These are phyloP conservation scores for Chaetomium sp. DNA, from an alignment of 2,329 filamentous ascomycete species.

Conservation along the genomic window DNA sequence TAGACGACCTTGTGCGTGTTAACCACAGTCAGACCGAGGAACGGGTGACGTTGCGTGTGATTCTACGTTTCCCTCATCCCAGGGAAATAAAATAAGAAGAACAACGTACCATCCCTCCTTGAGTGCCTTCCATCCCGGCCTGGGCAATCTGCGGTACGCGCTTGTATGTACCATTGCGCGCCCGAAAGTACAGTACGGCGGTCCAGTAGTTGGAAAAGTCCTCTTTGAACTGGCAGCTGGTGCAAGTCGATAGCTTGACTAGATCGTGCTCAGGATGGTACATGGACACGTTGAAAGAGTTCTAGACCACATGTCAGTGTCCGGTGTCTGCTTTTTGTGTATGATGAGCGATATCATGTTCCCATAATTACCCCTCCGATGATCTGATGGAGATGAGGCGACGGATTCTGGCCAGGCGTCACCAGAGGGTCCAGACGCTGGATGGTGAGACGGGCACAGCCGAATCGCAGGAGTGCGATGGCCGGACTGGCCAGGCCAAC, in stretches of 20 bases:
- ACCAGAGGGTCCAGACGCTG: constrained; percentile 36
- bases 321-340: not conserved
- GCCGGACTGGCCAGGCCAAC: constrained; percentile 26
- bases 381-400: constrained; percentile 53
- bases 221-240: constrained; percentile 23
- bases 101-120: constrained; percentile 35
- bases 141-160: constrained; percentile 19
- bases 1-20: constrained; percentile 32
- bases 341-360: not conserved
- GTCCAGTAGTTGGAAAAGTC: constrained; percentile 27
- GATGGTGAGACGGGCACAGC: constrained; percentile 49
- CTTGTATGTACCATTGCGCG: constrained; percentile 23
- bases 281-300: constrained; percentile 24
- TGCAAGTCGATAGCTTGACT: constrained; percentile 19
- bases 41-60: not conserved
- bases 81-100: no score
- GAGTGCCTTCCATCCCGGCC: constrained; percentile 34
- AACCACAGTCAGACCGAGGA: not conserved
- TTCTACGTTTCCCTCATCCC: no score
- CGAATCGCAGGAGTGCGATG: constrained; percentile 30
- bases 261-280: constrained; percentile 21
- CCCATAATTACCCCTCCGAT: constrained; percentile 43
- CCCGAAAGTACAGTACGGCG: constrained; percentile 24
- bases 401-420: constrained; percentile 42
- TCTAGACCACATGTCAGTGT: not conserved